Conservation (phyloP, 768 basidiomycete genomes). For the Melanogaster broomeanus region DNA sequence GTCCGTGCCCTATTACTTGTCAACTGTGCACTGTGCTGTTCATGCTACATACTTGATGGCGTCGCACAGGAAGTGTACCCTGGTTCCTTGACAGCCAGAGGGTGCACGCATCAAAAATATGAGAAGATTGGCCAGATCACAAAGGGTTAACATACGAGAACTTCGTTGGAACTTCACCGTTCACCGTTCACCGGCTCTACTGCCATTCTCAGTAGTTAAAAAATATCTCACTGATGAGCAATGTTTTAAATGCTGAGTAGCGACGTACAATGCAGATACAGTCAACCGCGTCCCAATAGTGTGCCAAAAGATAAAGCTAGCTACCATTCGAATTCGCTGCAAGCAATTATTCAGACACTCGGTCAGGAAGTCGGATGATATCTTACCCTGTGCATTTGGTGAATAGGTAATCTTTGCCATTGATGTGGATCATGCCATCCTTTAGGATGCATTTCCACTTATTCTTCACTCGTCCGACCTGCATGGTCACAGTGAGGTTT, state of each 20-base stretch:
- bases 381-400: slow-evolving; percentile 94
- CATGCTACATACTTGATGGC: no score
- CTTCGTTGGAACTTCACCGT: no score
- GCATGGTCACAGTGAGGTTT: slow-evolving; percentile 2
- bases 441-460: slow-evolving; percentile 99
- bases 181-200: no score
- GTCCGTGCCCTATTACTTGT: no score
- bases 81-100: no score
- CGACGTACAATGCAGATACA: slow-evolving; percentile 24
- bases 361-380: neutral
- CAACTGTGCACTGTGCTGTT: no score
- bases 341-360: neutral
- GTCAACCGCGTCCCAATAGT: slow-evolving; percentile 9
- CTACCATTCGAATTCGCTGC: slow-evolving; percentile 51
- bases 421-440: slow-evolving; percentile 96
- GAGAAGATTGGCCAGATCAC: no score
- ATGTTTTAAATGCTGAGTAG: slow-evolving; percentile 24
- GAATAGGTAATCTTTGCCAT: slow-evolving; percentile 97
- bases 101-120: no score
- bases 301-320: slow-evolving; percentile 4
- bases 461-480: slow-evolving; percentile 99
- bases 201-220: no score
- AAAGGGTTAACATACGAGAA: no score
- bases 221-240: slow-evolving; percentile 20
- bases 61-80: no score